phyloP scores from a whole-genome alignment of 768 basidiomycete genomes.

The Auriculariales sp. region DNA sequence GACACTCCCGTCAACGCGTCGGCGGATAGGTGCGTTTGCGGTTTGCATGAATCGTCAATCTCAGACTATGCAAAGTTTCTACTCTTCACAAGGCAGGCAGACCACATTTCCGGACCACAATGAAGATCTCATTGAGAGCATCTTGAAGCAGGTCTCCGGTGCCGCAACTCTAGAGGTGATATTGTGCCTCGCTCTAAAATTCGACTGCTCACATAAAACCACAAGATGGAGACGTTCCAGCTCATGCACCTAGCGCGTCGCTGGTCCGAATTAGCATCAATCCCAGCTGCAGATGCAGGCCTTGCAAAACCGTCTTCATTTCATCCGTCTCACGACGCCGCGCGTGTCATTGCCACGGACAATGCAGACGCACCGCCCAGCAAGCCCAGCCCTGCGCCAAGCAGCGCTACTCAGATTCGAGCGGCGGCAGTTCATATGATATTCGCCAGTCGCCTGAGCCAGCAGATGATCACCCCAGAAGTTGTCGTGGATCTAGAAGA shows the following conservation, averaged over 20 bases:
- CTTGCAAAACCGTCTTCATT: slow-evolving; percentile 13
- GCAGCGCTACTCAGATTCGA: slow-evolving; percentile 27
- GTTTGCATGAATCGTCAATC: neutral
- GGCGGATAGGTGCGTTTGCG: slow-evolving; percentile 49
- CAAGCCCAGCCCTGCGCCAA: neutral
- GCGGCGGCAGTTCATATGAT: slow-evolving; percentile 76
- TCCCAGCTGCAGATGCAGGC: slow-evolving; percentile 7
- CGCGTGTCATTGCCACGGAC: neutral
- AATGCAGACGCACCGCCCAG: neutral
- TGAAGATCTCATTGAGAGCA: slow-evolving; percentile 38
- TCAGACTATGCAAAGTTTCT: slow-evolving; percentile 40
- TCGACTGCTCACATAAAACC: slow-evolving; percentile 1
- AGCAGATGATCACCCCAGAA: slow-evolving; percentile 61
- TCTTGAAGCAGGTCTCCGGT: slow-evolving; percentile 34
- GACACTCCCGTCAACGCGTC: slow-evolving; percentile 50
- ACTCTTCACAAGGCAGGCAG: slow-evolving; percentile 73
- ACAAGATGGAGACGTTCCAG: slow-evolving; percentile 78
- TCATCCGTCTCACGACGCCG: slow-evolving; percentile 1
- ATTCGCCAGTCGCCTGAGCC: slow-evolving; percentile 60
- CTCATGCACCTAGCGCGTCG: slow-evolving; percentile 63
- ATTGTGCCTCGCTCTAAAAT: neutral
- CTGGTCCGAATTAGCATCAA: slow-evolving; percentile 26
- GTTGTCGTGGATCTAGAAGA: slow-evolving; percentile 43
- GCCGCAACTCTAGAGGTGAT: slow-evolving; percentile 57
- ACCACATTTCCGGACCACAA: slow-evolving; percentile 73